Conservation (phyloP, 306 rosid genomes). For the Hippophae tibetana region DNA sequence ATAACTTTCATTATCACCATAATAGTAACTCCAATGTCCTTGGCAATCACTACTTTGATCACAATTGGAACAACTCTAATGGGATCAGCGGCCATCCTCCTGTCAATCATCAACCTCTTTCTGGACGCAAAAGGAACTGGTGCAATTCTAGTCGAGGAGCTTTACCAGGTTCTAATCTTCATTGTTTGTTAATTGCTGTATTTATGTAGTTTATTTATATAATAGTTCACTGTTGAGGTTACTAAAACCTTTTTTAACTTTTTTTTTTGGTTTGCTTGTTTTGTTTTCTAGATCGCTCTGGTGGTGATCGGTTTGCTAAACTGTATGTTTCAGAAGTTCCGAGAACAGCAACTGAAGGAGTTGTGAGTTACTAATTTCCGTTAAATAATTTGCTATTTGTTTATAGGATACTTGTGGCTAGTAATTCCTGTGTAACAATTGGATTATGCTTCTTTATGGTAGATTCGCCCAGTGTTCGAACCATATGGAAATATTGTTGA, state of each 20-base stretch:
- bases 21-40: conserved; percentile 6
- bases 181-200: not conserved
- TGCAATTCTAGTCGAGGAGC: conserved; percentile 22
- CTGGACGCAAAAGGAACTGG: conserved; percentile 35
- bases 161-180: conserved; percentile 29
- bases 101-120: conserved; percentile 16
- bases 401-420: not conserved
- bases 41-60: conserved; percentile 3
- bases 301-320: conserved; percentile 31
- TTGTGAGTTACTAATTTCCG: conserved; percentile 37
- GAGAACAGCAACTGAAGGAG: conserved; percentile 48
- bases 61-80: conserved; percentile 1
- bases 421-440: conserved; percentile 1
- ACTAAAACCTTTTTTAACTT: not conserved
- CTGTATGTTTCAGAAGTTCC: conserved; percentile 78
- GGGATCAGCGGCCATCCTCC: conserved; percentile 11
- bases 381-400: not conserved
- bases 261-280: not conserved
- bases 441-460: conserved; percentile 7
- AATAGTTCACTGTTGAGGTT: not conserved
- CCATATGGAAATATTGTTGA: conserved; percentile 61
- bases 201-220: not conserved
- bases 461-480: conserved; percentile 68
- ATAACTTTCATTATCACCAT: conserved; percentile 11
- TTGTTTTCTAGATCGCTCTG: conserved; percentile 34